phyloP scores from a whole-genome alignment of 2,329 filamentous ascomycete species.

The Fonsecaea pedrosoi region DNA sequence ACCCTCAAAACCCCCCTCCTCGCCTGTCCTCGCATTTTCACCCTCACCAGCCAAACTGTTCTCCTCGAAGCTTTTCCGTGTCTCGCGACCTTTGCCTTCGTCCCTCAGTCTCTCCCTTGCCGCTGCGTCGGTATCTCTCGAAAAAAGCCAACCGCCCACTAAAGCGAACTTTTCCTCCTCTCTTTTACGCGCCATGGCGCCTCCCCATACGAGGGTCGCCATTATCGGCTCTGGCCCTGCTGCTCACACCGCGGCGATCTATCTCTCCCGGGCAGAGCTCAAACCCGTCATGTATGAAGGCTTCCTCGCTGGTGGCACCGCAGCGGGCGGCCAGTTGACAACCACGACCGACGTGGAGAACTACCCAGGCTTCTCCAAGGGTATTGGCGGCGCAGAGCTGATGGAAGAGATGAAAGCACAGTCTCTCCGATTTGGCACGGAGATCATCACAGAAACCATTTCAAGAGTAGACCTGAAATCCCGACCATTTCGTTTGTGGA shows the following conservation, averaged over 20 bases:
- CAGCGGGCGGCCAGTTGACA: constrained; percentile 93
- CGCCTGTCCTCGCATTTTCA: not conserved
- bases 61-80: constrained; percentile 74
- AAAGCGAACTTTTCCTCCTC: constrained; percentile 43
- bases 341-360: constrained; percentile 99
- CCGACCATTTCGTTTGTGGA: constrained; percentile 90
- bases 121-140: constrained; percentile 69
- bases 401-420: constrained; percentile 97
- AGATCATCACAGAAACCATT: constrained; percentile 92
- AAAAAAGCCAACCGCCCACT: constrained; percentile 58
- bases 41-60: constrained; percentile 80
- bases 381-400: constrained; percentile 82
- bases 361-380: constrained; percentile 91
- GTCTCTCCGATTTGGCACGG: constrained; percentile 88
- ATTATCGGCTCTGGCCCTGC: constrained; percentile 93
- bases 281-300: constrained; percentile 97
- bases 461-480: constrained; percentile 81
- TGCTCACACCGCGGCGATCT: constrained; percentile 96
- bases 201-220: constrained; percentile 39
- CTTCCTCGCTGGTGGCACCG: constrained; percentile 96
- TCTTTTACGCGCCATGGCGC: constrained; percentile 77
- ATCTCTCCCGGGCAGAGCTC: constrained; percentile 91
- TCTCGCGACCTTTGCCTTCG: constrained; percentile 68
- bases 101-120: constrained; percentile 74
- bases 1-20: not conserved